Conservation (phyloP, 306 rosid species). For the Medicago ruthenica region DNA sequence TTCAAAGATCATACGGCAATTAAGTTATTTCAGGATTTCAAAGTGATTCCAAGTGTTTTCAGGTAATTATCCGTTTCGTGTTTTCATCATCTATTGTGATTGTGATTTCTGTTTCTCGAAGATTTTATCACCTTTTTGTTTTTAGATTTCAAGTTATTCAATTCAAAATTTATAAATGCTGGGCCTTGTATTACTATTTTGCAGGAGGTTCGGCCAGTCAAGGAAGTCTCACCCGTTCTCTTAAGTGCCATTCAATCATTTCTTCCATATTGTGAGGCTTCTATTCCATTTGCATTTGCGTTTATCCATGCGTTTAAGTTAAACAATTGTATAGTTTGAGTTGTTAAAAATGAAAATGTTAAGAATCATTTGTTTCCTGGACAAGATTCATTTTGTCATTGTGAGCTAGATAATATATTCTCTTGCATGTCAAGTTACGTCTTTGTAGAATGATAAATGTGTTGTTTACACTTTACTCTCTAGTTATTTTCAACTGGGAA, state of each 20-base stretch:
- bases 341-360: conserved; percentile 18
- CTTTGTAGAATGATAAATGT: background rate
- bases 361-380: background rate
- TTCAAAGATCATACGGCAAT: conserved; percentile 83
- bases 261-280: conserved; percentile 89
- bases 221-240: conserved; percentile 87
- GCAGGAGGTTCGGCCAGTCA: conserved; percentile 89
- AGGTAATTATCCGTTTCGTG: conserved; percentile 55
- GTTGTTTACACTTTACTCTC: background rate
- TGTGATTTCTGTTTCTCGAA: conserved; percentile 7
- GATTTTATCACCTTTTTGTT: conserved; percentile 24
- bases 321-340: background rate
- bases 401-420: background rate
- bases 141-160: conserved; percentile 16
- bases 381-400: background rate
- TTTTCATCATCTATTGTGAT: conserved; percentile 24
- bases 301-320: conserved; percentile 16
- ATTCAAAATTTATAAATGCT: background rate
- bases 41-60: conserved; percentile 88
- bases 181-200: conserved; percentile 44
- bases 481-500: background rate
- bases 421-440: background rate
- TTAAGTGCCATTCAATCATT: conserved; percentile 86
- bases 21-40: conserved; percentile 86
- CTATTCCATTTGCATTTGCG: conserved; percentile 31